Evolutionary conservation across 305 asterid species (phyloP).

Genomic region (Lippia alba): DNA sequence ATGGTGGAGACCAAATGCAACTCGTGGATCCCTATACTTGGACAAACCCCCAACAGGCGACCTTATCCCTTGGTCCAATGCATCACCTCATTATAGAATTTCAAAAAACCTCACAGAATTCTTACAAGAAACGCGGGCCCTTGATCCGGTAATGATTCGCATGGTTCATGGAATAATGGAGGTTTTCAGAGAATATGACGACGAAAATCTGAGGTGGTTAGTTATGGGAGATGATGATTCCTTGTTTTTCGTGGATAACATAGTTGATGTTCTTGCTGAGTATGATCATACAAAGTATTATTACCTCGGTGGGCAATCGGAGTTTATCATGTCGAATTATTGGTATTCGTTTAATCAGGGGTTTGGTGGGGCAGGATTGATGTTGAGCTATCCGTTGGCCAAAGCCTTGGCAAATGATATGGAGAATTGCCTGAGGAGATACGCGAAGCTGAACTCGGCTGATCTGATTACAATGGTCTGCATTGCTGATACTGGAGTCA

Average conservation of each 20-base stretch:
- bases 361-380: constrained; percentile 68
- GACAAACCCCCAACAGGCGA: constrained; percentile 47
- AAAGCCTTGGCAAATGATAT: constrained; percentile 46
- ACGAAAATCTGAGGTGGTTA: constrained; percentile 58
- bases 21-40: constrained; percentile 45
- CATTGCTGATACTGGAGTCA: constrained; percentile 63
- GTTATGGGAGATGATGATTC: too few relatives aligned
- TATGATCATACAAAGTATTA: too few relatives aligned
- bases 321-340: constrained; percentile 48
- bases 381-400: constrained; percentile 59
- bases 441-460: constrained; percentile 39
- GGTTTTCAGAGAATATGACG: constrained; percentile 38
- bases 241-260: too few relatives aligned
- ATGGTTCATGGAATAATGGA: constrained; percentile 53
- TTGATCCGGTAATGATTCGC: constrained; percentile 24
- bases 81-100: constrained; percentile 47
- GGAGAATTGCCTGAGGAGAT: constrained; percentile 49
- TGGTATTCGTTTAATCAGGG: constrained; percentile 56
- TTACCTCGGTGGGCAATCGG: constrained; percentile 62
- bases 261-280: constrained; percentile 47
- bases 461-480: constrained; percentile 56
- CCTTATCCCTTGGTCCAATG: constrained; percentile 57
- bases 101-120: constrained; percentile 25
- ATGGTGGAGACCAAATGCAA: too few relatives aligned
- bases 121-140: constrained; percentile 3